Conservation (phyloP, 2,329 filamentous ascomycete genomes). For the Colletotrichum siamense region DNA sequence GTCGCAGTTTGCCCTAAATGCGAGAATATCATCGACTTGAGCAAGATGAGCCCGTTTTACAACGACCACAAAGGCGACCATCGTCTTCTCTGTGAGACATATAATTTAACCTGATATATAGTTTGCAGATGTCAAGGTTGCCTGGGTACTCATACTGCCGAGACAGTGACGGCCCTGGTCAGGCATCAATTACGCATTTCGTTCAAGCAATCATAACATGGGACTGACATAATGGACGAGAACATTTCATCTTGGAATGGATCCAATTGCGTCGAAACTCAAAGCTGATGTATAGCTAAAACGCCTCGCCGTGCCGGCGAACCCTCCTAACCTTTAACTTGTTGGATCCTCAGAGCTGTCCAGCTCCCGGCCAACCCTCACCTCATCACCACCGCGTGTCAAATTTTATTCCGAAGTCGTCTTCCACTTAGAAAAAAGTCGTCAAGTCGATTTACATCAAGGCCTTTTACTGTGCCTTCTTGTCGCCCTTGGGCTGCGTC, state of each 20-base stretch:
- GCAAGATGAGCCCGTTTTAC: no score
- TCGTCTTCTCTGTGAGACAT: no score
- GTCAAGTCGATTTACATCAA: background rate
- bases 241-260: background rate
- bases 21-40: no score
- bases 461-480: conserved; percentile 60
- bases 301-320: conserved; percentile 3
- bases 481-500: conserved; percentile 56
- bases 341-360: background rate
- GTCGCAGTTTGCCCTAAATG: no score
- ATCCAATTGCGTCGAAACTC: background rate
- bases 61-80: no score
- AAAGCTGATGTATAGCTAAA: conserved; percentile 3
- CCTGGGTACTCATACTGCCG: background rate
- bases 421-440: background rate
- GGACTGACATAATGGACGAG: rapidly evolving
- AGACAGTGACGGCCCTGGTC: no score
- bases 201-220: background rate
- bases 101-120: background rate
- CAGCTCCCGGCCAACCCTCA: no score
- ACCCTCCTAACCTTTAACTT: background rate
- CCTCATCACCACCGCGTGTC: background rate
- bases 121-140: background rate
- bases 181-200: background rate
- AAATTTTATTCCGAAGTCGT: background rate